Percentiles rank a stretch among this genome's conserved stretches.
Conservation (phyloP, 805 yeast species). For the Isabelozyma rhagii region DNA sequence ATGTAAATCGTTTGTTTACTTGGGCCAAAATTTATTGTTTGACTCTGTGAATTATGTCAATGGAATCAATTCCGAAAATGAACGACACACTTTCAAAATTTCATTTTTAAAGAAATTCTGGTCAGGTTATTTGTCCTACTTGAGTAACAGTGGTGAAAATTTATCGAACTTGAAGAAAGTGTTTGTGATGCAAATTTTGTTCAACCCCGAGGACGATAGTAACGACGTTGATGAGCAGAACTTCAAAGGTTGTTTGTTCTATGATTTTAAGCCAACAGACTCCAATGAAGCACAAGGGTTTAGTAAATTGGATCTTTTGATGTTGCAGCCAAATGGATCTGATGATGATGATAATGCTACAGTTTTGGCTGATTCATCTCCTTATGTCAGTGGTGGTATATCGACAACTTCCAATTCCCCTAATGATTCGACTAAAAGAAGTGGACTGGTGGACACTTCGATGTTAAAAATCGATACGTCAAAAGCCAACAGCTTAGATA, state of each 20-base stretch:
- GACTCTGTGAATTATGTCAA: constrained; percentile 25
- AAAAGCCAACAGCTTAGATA: constrained; percentile 7
- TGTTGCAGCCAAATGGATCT: constrained; percentile 2
- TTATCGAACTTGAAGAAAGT: constrained; percentile 8
- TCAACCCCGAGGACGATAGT: constrained; percentile 9
- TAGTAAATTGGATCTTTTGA: constrained; percentile 7
- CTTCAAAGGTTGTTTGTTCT: constrained; percentile 21
- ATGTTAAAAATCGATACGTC: constrained; percentile 15
- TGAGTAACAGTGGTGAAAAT: constrained; percentile 27
- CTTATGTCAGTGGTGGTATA: constrained; percentile 12
- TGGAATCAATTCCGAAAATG: constrained; percentile 20
- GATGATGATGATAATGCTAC: constrained; percentile 35
- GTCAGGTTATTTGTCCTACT: constrained; percentile 34
- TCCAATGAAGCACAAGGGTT: constrained; percentile 4
- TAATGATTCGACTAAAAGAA: background rate
- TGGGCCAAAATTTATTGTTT: constrained; percentile 16
- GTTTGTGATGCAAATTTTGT: constrained; percentile 30
- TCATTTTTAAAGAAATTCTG: constrained; percentile 39
- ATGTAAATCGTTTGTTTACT: constrained; percentile 21
- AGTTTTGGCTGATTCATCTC: constrained; percentile 40
- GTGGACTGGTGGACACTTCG: background rate
- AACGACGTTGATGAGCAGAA: constrained; percentile 3
- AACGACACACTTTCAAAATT: constrained; percentile 21
- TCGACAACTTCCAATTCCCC: constrained; percentile 10
- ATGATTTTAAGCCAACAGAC: constrained; percentile 12